Evolutionary conservation across 192 early-diverging fungal genomes (phyloP).

Genomic region (Coemansia sp.): DNA sequence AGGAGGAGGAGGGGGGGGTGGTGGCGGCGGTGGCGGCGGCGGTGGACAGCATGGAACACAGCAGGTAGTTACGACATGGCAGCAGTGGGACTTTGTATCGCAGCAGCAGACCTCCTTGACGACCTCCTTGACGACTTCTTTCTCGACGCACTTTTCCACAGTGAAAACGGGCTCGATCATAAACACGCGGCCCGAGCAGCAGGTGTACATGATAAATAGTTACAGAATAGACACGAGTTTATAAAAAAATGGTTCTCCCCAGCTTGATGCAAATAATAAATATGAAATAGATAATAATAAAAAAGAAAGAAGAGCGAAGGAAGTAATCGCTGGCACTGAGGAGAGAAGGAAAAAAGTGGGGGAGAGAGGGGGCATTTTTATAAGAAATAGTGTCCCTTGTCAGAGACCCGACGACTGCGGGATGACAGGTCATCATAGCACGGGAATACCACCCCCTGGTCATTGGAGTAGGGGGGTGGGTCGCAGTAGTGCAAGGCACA

Average conservation of each 20-base stretch:
- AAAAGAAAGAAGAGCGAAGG: not conserved
- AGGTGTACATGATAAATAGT: slow-evolving; percentile 40
- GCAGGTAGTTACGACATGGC: slow-evolving; percentile 1
- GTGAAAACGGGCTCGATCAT: slow-evolving; percentile 43
- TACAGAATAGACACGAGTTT: not conserved
- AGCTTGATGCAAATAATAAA: not conserved
- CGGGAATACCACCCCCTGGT: not conserved
- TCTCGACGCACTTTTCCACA: slow-evolving; percentile 48
- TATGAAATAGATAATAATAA: not conserved
- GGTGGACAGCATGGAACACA: not conserved
- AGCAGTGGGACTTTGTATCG: slow-evolving; percentile 6
- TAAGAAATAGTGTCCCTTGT: not conserved
- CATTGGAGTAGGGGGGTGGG: not conserved
- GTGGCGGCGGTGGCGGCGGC: not conserved
- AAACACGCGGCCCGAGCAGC: slow-evolving; percentile 42
- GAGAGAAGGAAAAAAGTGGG: not conserved
- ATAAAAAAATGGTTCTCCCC: not conserved
- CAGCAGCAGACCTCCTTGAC: slow-evolving; percentile 42
- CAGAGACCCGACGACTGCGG: not conserved
- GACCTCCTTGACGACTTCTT: slow-evolving; percentile 41
- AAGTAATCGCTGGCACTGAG: not conserved
- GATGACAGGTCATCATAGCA: not conserved
- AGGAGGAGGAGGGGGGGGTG: not conserved
- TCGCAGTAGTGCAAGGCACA: not conserved
- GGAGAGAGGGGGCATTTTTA: not conserved